These are phyloP conservation scores for Arachis stenosperma DNA, from an alignment of 306 rosid species.

Conservation along the genomic window DNA sequence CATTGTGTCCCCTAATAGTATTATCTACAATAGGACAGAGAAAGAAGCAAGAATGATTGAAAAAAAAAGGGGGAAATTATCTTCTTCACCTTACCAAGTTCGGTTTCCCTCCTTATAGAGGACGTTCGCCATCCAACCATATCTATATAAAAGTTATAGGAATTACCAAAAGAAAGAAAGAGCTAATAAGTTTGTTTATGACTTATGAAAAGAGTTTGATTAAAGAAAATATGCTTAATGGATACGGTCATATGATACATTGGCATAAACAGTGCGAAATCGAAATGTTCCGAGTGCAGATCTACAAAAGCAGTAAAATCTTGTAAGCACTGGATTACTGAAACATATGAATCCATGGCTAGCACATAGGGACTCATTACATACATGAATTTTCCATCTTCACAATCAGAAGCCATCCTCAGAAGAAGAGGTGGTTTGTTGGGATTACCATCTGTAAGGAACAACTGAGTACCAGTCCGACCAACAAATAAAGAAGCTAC, in stretches of 20 bases:
- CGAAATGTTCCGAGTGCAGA: conserved; percentile 83
- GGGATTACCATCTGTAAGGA: conserved; percentile 89
- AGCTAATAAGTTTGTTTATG: conserved; percentile 24
- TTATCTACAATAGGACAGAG: conserved; percentile 2
- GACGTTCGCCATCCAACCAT: conserved; percentile 99
- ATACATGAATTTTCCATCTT: conserved; percentile 83
- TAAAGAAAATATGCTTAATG: conserved; percentile 39
- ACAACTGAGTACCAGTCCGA: conserved; percentile 88
- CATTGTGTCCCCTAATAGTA: conserved; percentile 4
- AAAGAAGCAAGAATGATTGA: conserved; percentile 3
- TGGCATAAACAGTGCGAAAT: conserved; percentile 76
- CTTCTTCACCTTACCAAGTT: conserved; percentile 73
- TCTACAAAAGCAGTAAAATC: conserved; percentile 56
- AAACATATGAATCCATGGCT: conserved; percentile 5
- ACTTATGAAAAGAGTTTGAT: conserved; percentile 19
- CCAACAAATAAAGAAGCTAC: conserved; percentile 86
- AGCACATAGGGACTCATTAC: conserved; percentile 40
- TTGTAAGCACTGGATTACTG: conserved; percentile 35
- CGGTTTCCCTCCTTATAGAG: conserved; percentile 87
- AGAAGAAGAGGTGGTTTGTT: conserved; percentile 88
- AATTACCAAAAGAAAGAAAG: conserved; percentile 37
- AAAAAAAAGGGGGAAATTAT: conserved; percentile 26
- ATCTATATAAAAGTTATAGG: conserved; percentile 63
- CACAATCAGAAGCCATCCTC: conserved; percentile 91
- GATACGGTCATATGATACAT: conserved; percentile 98